Base-by-base conservation (phyloP, 1,284 basidiomycete genomes). In the Meira miltonrushii region DNA sequence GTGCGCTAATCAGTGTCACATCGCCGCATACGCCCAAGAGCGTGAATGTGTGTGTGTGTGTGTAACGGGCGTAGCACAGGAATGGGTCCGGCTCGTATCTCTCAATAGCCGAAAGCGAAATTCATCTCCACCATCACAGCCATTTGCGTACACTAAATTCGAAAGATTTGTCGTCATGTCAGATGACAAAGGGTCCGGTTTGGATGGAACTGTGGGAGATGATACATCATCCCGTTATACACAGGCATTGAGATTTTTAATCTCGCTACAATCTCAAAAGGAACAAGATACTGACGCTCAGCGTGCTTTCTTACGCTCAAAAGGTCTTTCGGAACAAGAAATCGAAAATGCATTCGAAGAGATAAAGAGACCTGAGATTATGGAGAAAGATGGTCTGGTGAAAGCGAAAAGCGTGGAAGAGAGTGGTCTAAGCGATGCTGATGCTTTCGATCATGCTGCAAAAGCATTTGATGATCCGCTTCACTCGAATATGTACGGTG, bases 191-290 rank as follows among this genome's bases (percentile, higher is more conserved):
- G 28, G 28, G 8, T 33, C 28, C 3, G 3, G 4, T 33, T 33
- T 8, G 28, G 28, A 33, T 33, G 28, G 8, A 33, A 33, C 3
- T 33, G 28, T 8, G 28, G 28, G 3, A 33, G 28, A 3, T 33
- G 28, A 8, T 4, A 33, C 28, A 8, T 33, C 28, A 33, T 33
- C 28, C 8, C 28, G 28, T 33, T 65, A 75, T n/a, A 70, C 67
- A 10, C 74, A 76, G 52, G 74, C 74, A 21, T 68, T 73, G 46
- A 68, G 74, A 37, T 76, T 76, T 57, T 60, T 76, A 25, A 75
- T 71, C 9, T 72, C 74, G 1, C 55, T 68, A 17, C 64, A 60
- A 15, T 46, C 50, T 17, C 33, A 55, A 48, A 44, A 46, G 7
- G 17, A 47, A 4, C 33, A 47, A 37, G 33, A 40, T 12, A 46